Conservation (phyloP, 495 filamentous ascomycete genomes). For the Cercophora samala region DNA sequence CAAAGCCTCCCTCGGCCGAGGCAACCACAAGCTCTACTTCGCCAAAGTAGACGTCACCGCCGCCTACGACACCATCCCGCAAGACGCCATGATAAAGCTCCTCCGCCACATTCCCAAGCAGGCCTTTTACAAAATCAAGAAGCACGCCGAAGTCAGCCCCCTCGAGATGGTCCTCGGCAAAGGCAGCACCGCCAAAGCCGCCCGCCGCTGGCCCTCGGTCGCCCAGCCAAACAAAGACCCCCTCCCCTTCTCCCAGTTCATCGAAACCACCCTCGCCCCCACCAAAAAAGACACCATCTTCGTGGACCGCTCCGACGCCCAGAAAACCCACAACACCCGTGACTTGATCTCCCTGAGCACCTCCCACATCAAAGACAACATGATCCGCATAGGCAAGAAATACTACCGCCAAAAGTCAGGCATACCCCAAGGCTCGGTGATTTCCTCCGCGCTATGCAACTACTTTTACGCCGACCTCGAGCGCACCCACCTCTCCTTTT, state of each 20-base stretch:
- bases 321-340: conserved; percentile 50
- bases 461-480: conserved; percentile 93
- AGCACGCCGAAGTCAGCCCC: conserved; percentile 68
- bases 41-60: conserved; percentile 88
- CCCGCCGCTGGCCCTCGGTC: conserved; percentile 62
- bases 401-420: conserved; percentile 84
- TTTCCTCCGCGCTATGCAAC: conserved; percentile 85
- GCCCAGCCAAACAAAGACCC: conserved; percentile 53
- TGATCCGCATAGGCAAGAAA: conserved; percentile 85
- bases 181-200: conserved; percentile 24
- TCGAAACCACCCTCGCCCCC: conserved; percentile 45
- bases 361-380: conserved; percentile 75
- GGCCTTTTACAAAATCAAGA: conserved; percentile 65
- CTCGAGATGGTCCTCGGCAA: conserved; percentile 25
- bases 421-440: conserved; percentile 87
- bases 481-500: conserved; percentile 60
- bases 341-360: conserved; percentile 66
- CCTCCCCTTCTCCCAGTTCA: conserved; percentile 52
- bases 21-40: conserved; percentile 56
- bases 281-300: conserved; percentile 69
- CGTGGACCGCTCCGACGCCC: conserved; percentile 55
- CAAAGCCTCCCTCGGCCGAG: conserved; percentile 44
- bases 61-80: conserved; percentile 95
- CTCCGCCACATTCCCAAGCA: conserved; percentile 62
- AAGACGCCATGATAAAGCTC: conserved; percentile 64